A percentile compares a stretch with the other conserved stretches of the same genome.
Conservation (phyloP, 176 grass and related monocot species). For the Typha latifolia region DNA sequence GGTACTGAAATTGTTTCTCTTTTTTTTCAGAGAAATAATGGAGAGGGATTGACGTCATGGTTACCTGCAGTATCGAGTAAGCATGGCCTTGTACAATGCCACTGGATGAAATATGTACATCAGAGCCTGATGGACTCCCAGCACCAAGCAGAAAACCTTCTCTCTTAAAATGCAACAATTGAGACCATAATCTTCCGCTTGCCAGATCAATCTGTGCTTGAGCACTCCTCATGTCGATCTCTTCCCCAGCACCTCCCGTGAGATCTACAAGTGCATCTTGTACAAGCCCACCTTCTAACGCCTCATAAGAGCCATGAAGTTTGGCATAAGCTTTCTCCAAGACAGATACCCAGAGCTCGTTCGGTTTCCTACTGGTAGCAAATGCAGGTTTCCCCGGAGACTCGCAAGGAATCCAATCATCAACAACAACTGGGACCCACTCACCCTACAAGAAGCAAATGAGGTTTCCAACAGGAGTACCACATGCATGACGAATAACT, state of each 20-base stretch:
- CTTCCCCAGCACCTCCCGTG: slow-evolving; percentile 94
- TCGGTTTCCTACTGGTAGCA: slow-evolving; percentile 82
- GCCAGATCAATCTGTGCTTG: slow-evolving; percentile 95
- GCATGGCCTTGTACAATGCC: slow-evolving; percentile 99
- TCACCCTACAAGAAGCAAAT: slow-evolving; percentile 56
- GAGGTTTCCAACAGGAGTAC: background rate
- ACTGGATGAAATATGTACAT: slow-evolving; percentile 89
- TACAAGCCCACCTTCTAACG: slow-evolving; percentile 93
- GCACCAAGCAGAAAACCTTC: slow-evolving; percentile 98
- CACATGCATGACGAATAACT: background rate
- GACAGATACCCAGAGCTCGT: slow-evolving; percentile 97
- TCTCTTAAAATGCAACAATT: slow-evolving; percentile 91
- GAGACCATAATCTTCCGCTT: slow-evolving; percentile 94
- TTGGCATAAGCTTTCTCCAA: slow-evolving; percentile 98
- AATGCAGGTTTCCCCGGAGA: slow-evolving; percentile 90
- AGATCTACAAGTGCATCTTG: slow-evolving; percentile 99
- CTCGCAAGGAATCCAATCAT: slow-evolving; percentile 98
- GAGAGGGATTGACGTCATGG: background rate
- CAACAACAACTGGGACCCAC: slow-evolving; percentile 97
- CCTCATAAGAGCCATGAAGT: slow-evolving; percentile 98
- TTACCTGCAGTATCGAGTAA: slow-evolving; percentile 98
- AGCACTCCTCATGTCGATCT: slow-evolving; percentile 96
- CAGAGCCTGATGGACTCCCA: slow-evolving; percentile 94
- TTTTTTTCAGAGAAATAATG: slow-evolving; percentile 13
- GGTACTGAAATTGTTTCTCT: background rate